Base-by-base conservation (phyloP, 331 rosid genomes). In the Rosa hybrid region DNA sequence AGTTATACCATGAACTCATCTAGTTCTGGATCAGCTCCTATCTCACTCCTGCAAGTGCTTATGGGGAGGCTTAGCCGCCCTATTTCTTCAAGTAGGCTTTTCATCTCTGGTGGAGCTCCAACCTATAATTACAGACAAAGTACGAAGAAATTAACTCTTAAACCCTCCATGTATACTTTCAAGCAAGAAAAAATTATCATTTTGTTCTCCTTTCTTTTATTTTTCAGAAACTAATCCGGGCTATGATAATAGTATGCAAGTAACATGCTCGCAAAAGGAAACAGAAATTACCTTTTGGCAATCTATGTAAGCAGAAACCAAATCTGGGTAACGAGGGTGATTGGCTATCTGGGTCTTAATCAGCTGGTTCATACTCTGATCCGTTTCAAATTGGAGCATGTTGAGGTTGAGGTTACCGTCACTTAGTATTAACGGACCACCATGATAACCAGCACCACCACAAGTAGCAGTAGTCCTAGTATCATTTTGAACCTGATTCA, bases 21-120 rank as follows among this genome's bases (percentile, higher is more conserved):
- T 20, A 94, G 94, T 50, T 91, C 91, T 21, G 98, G 97, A 89
- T 94, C 96, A 79, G 91, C 92, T 85, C 94, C 97, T 14, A 89
- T 76, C 84, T 84, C 74, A 84, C 68, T 78, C 79, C 83, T 76
- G 81, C 89, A 56, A 69, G 85, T 30, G 23, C 77, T 34, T 5
- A 56, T 27, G 2, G 88, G 81, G 79, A 73, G 83, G 68, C 41
- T 88, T 72, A 85, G 89, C 16, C 85, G 84, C 42, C 74, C 85
- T 50, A 89, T 83, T 87, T 92, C 92, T 81, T 90, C 94, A 17
- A 94, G 90, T 23, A 90, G 80, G 17, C 83, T 87, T 5, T 89
- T 89, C 46, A 86, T 81, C 83, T 91, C 91, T 20, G 90, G 84
- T 4, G 97, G 92, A 71, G 94, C 98, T 82, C 98, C 98, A 84